Percentiles rank a stretch among this genome's conserved stretches.
phyloP scores from a whole-genome alignment of 2,329 filamentous ascomycete genomes.

The Alternaria postmessia region DNA sequence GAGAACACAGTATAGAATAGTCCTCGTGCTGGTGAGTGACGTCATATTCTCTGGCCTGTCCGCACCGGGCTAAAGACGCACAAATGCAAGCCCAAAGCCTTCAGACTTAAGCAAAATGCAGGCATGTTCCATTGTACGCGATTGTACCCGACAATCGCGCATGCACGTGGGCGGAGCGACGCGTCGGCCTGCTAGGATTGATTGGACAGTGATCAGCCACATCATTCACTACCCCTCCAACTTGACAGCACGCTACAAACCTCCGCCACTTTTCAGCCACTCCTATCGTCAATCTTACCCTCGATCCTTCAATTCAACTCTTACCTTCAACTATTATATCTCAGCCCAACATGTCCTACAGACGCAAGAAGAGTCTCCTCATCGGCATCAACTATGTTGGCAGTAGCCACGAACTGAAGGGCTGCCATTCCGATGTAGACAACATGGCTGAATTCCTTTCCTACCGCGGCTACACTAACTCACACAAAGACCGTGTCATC shows the following conservation, averaged over 20 bases:
- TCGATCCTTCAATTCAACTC: background rate
- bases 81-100: background rate
- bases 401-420: conserved; percentile 55
- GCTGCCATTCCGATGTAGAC: conserved; percentile 60
- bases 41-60: conserved; percentile 9
- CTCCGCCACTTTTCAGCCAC: conserved; percentile 5
- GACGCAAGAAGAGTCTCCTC: conserved; percentile 58
- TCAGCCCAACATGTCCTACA: conserved; percentile 25
- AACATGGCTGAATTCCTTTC: conserved; percentile 59
- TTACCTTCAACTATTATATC: background rate
- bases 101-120: background rate
- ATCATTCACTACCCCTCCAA: conserved; percentile 37
- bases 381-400: conserved; percentile 63
- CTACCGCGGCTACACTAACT: conserved; percentile 54
- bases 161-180: conserved; percentile 13
- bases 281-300: background rate
- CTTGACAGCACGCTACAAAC: background rate
- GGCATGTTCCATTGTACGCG: background rate
- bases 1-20: background rate
- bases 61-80: background rate
- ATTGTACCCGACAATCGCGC: background rate
- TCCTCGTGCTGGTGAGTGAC: background rate
- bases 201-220: conserved; percentile 23
- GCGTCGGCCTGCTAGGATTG: conserved; percentile 16
- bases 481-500: conserved; percentile 55